These are phyloP conservation scores for Boletus rufocinnamomeus DNA, from an alignment of 768 basidiomycete genomes.

Conservation along the genomic window DNA sequence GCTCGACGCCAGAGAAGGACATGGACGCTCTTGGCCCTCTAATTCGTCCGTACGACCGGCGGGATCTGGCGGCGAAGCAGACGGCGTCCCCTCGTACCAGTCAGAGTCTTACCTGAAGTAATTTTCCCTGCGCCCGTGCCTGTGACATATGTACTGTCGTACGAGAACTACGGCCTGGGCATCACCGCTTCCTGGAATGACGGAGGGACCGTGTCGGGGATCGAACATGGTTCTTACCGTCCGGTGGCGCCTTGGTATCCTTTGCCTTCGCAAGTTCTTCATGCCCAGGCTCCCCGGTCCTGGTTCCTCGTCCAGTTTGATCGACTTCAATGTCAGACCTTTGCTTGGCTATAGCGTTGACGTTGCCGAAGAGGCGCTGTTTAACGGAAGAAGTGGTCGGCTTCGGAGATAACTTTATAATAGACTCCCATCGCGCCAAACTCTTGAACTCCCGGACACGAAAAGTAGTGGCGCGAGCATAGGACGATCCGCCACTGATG, in stretches of 20 bases:
- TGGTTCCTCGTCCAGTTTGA: background rate
- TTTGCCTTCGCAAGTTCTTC: slow-evolving; percentile 15
- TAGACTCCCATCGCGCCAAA: background rate
- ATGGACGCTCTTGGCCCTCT: slow-evolving; percentile 3
- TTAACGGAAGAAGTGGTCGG: background rate
- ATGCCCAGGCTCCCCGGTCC: slow-evolving; percentile 15
- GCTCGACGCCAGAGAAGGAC: slow-evolving; percentile 3
- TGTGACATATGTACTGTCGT: slow-evolving; percentile 14
- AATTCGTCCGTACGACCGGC: slow-evolving; percentile 2
- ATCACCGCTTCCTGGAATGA: slow-evolving; percentile 14
- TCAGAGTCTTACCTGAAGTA: slow-evolving; percentile 9
- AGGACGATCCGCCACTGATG: slow-evolving; percentile 18
- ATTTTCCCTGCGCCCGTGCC: background rate
- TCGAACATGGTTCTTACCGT: slow-evolving; percentile 6
- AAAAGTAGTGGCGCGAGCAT: slow-evolving; percentile 4
- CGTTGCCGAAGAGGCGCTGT: slow-evolving; percentile 1
- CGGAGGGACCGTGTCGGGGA: slow-evolving; percentile 8
- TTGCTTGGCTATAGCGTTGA: slow-evolving; percentile 1
- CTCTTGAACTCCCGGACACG: background rate
- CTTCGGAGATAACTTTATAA: background rate
- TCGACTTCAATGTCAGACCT: background rate
- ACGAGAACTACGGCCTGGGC: slow-evolving; percentile 11
- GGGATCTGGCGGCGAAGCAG: slow-evolving; percentile 7
- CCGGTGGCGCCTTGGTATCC: slow-evolving; percentile 19
- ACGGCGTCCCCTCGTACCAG: slow-evolving; percentile 9